phyloP scores from a whole-genome alignment of 108 stramenopile species.

The Fragilariopsis cylindrus region DNA sequence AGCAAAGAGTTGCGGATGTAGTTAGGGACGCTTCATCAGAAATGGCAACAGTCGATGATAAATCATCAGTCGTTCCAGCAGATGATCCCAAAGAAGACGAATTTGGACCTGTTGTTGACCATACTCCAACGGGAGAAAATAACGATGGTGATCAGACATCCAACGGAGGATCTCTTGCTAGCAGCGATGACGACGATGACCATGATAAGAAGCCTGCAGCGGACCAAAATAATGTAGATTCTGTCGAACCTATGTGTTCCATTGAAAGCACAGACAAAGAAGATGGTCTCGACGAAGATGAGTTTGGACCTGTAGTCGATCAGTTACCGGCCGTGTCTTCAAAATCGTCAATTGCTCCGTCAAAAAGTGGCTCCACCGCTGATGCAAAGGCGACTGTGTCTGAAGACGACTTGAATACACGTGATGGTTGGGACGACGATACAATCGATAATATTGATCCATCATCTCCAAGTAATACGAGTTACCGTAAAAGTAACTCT shows the following conservation, averaged over 20 bases:
- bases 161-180: slow-evolving; percentile 12
- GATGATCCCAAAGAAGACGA: slow-evolving; percentile 50
- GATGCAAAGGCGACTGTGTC: slow-evolving; percentile 53
- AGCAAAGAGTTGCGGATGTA: slow-evolving; percentile 19
- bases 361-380: slow-evolving; percentile 53
- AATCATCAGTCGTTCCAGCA: slow-evolving; percentile 31
- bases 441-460: slow-evolving; percentile 17
- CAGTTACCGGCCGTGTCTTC: slow-evolving; percentile 37
- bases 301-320: slow-evolving; percentile 55
- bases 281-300: slow-evolving; percentile 40
- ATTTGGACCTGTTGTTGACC: slow-evolving; percentile 53
- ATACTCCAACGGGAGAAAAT: slow-evolving; percentile 21
- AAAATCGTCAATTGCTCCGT: slow-evolving; percentile 33
- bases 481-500: slow-evolving; percentile 22
- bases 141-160: neutral
- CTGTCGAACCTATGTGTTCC: slow-evolving; percentile 20
- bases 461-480: slow-evolving; percentile 4
- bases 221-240: slow-evolving; percentile 24
- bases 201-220: slow-evolving; percentile 2
- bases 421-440: slow-evolving; percentile 42
- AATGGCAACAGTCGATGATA: slow-evolving; percentile 43
- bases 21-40: slow-evolving; percentile 41
- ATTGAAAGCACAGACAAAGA: slow-evolving; percentile 26
- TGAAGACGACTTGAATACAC: slow-evolving; percentile 37
- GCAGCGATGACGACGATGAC: neutral